Evolutionary conservation across 2,329 filamentous ascomycete genomes (phyloP), one percentile per base, ranked within the genome.

Genomic region (Fusarium graminum): DNA sequence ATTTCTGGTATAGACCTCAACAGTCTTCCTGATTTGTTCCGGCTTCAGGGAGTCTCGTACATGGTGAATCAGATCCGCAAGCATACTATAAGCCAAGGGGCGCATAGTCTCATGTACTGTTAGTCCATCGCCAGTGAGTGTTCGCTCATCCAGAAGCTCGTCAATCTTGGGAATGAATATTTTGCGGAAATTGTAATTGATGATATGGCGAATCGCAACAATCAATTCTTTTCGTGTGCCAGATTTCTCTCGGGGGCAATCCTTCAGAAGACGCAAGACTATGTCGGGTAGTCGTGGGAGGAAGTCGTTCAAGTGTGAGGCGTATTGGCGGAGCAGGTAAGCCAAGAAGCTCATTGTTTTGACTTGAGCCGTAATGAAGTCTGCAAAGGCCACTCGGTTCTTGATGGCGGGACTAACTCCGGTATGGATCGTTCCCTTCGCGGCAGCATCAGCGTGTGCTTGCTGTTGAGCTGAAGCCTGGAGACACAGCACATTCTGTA

Each of bases 331-430:
- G 13, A 99, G 85, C 1, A 99, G 81, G 74, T 98, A 99, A 2
- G 96, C 96, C 69, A 99, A 78, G 73, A 99, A 99, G 73, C 94
- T 98, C 94, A 99, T 98, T 0, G 94, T 98, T 82, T 99, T 98
- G 16, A 99, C 95, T 77, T 99, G 96, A 2, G 94, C 93, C 0
- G 93, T 98, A 67, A 99, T 96, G 69, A 98, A 97, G 72, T 99
- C 96, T 34, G 94, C 95, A 80, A 98, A 99, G 1, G 94, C 94
- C 13, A 91, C 91, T 57, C 94, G 86, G 72, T 98, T 97, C 79
- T 93, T 94, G 74, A 99, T 97, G 58, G 93, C 92, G 45, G 92
- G 92, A 79, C 93, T 97, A 52, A 99, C 92, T 3, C 95, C 94
- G 0, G 93, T 95, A 74, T 98, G 97, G 14, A 97, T 91, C 32